phyloP scores from a whole-genome alignment of 257 asterid species.

The Rhazya stricta region DNA sequence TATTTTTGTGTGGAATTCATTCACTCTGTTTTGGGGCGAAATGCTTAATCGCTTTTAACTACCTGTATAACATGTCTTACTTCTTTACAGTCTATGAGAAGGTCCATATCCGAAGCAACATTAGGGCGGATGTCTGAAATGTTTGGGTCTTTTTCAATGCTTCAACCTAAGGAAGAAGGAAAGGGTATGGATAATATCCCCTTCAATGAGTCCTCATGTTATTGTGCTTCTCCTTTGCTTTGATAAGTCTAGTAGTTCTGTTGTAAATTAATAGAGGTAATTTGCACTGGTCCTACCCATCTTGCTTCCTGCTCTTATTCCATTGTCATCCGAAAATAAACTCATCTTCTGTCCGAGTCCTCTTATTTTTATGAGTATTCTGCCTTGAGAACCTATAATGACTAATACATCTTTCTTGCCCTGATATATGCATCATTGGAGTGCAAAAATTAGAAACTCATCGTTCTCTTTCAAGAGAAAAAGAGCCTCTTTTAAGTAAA shows the following conservation, averaged over 20 bases:
- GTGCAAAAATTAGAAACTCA: neutral
- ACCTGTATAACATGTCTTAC: slow-evolving; percentile 14
- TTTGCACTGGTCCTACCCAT: neutral
- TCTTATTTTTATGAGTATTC: neutral
- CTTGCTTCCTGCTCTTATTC: neutral
- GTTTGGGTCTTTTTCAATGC: slow-evolving; percentile 57
- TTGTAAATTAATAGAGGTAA: too few relatives aligned
- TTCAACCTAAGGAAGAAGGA: slow-evolving; percentile 51
- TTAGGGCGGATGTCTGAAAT: slow-evolving; percentile 54
- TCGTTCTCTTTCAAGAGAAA: neutral
- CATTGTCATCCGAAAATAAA: neutral
- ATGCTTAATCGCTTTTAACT: neutral
- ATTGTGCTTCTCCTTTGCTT: neutral
- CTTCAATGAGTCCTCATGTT: neutral
- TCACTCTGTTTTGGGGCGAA: neutral
- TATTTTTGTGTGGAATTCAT: neutral
- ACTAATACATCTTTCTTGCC: neutral
- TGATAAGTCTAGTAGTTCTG: neutral
- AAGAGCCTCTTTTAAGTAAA: neutral
- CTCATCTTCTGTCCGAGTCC: neutral
- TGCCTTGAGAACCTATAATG: neutral
- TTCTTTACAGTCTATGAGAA: slow-evolving; percentile 49
- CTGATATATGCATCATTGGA: neutral
- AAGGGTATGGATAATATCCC: slow-evolving; percentile 37
- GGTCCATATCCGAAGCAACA: slow-evolving; percentile 74